Base-by-base conservation (phyloP, 2,329 filamentous ascomycete genomes). In the Teratosphaeria viscida region DNA sequence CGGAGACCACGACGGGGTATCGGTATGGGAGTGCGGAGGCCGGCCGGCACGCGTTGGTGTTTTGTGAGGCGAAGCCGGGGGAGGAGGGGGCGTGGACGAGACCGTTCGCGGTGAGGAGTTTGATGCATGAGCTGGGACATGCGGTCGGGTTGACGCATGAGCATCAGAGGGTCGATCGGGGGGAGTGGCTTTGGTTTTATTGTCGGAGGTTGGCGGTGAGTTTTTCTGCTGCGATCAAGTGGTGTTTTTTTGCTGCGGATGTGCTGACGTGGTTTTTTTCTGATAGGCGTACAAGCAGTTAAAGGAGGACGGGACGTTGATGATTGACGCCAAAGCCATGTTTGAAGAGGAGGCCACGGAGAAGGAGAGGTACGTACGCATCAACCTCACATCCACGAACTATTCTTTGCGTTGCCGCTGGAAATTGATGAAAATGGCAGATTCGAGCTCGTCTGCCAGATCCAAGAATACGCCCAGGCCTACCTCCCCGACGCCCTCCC, bases 1-100 rank as follows among this genome's bases (percentile, higher is more conserved):
- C 60, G 4, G 56, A 58, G 39, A 59, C 64, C 3, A 61, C 60
- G 12, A 59, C 59, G 19, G 64, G 64, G 29, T 66, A 66, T 26
- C 8, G 57, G 3, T 64, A 65, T 43, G 19, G 26, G n/a, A 43
- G 35, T 27, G 2, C 35, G 29, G 29, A 34, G 16, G n/a, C 2
- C 10, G 53, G 54, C 2, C 19, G 54, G 16, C 58, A 59, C n/a
- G 29, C 43, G 43, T 29, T 59, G 37, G 32, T 35, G 47, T 59
- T 59, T 43, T 54, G 58, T 12, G 19, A 57, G 27, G 29, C 52
- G n/a, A 53, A 49, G 37, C 58, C 58, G 3, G 56, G 27, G 5
- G n/a, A 2, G 32, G 47, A 26, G 49, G 29, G 14, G 27, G n/a
- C 29, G 29, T 32, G 11, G 56, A 54, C 26, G 26, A 39, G 26